Percentiles rank a stretch among this genome's conserved stretches.
Evolutionary conservation across 2,329 filamentous ascomycete species (phyloP).

Genomic region (Hypomyces perniciosus): DNA sequence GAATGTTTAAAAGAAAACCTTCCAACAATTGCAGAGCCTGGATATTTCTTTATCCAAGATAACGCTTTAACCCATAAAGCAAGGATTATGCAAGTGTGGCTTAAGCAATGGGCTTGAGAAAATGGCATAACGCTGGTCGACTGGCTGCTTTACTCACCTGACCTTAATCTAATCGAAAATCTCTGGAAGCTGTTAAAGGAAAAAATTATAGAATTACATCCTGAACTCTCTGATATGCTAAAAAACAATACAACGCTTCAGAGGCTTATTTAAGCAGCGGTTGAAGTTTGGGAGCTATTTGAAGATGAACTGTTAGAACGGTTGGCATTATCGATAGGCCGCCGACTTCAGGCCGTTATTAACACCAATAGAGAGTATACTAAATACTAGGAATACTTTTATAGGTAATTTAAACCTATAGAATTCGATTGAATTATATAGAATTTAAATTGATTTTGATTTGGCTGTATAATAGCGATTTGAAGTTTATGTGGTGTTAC

Average conservation of each 20-base stretch:
- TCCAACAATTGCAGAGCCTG: conserved; percentile 12
- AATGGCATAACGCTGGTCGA: conserved; percentile 1
- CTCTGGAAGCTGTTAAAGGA: conserved; percentile 13
- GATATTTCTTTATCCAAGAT: conserved; percentile 11
- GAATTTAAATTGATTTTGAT: not conserved
- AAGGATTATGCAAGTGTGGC: conserved; percentile 3
- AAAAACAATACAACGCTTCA: not conserved
- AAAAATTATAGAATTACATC: conserved; percentile 9
- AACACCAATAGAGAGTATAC: conserved; percentile 2
- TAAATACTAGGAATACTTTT: conserved; percentile 1
- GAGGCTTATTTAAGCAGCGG: conserved; percentile 3
- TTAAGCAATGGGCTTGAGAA: not conserved
- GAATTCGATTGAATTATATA: not conserved
- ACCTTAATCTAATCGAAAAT: conserved; percentile 14
- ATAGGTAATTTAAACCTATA: not conserved
- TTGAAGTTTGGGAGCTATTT: conserved; percentile 7
- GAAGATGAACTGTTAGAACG: conserved; percentile 8
- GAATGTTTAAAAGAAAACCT: conserved; percentile 10
- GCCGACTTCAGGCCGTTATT: not conserved
- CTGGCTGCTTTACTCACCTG: conserved; percentile 11
- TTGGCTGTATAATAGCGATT: not conserved
- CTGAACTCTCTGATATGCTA: not conserved
- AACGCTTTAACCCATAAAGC: conserved; percentile 9
- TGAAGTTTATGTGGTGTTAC: too few species aligned
- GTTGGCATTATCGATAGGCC: conserved; percentile 1